Base-by-base conservation (phyloP, 768 basidiomycete genomes). In the Sistotremastrum niveocremeum region DNA sequence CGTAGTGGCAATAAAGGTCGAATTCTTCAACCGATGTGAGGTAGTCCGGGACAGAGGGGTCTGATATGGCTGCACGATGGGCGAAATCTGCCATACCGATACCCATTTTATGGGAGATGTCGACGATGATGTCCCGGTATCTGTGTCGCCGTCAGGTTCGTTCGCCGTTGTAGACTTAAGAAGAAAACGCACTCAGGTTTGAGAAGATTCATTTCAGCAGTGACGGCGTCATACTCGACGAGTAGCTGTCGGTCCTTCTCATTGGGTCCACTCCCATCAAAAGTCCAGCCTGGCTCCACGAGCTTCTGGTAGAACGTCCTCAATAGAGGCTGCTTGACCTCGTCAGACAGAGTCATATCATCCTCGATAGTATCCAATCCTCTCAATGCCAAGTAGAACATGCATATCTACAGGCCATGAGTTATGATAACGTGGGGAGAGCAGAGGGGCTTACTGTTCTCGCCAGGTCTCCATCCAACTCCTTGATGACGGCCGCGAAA, bases 361-460 rank as follows among this genome's bases (percentile, higher is more conserved):
- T 99, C 94, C 62, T 98, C 94, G 51, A 99, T 77, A 4, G 94
- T 99, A 62, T 99, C 94, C n/a, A 97, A 69, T 4, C 79, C 95
- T 20, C 94, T 79, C 5, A 99, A 73, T 4, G 93, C 84, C 38
- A 99, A 76, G 64, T 98, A 99, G 64, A 95, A 98, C 49, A 98
- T 64, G 61, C 86, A 90, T 52, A 97, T 81, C 94, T 95, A 51
- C 10, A 41, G 37, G n/a, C 30, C 28, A 40, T 29, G n/a, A 46
- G 40, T 45, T 11, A 12, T 35, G 41, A 36, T 9, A 45, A 33
- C 11, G 28, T 7, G 28, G 39, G 33, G 33, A 45, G 42, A 38
- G 38, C 38, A 45, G 49, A 46, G 43, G 6, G 31, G 37, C 89
- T 64, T 60, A 95, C 93, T 37, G 82, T 84, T 50, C 94, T 69